phyloP scores from a whole-genome alignment of 2,329 filamentous ascomycete species.

The Calonectria honghensis region DNA sequence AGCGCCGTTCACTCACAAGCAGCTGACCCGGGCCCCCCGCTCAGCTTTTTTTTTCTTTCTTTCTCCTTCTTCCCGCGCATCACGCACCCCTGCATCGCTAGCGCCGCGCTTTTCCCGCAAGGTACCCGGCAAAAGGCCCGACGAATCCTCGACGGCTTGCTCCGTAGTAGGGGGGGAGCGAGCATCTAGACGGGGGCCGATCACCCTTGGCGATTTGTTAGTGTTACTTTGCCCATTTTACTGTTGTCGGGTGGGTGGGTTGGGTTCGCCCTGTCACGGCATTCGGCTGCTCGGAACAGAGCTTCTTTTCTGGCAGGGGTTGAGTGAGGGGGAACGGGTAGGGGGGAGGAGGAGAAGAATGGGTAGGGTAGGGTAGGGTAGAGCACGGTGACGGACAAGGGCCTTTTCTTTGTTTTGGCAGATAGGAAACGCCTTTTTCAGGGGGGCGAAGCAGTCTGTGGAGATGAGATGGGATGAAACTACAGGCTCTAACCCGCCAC shows the following conservation, averaged over 20 bases:
- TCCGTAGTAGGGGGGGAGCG: not conserved
- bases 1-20: not conserved
- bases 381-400: too few relatives aligned
- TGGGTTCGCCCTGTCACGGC: not conserved
- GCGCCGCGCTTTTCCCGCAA: not conserved
- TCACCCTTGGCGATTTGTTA: not conserved
- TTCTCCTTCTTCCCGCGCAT: not conserved
- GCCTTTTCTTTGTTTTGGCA: not conserved
- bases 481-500: conserved; percentile 8
- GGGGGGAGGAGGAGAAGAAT: too few relatives aligned
- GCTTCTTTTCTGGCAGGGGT: not conserved
- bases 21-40: conserved; percentile 4
- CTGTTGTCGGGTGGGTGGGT: not conserved
- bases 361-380: too few relatives aligned
- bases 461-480: conserved; percentile 34
- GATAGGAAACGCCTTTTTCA: not conserved
- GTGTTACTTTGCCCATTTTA: not conserved
- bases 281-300: not conserved
- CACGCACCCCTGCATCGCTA: not conserved
- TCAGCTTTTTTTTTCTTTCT: not conserved
- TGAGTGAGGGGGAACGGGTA: not conserved
- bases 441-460: not conserved
- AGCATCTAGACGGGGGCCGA: not conserved
- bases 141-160: not conserved
- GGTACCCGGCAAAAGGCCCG: not conserved